Conservation (phyloP, 2,329 filamentous ascomycete species). For the Madurella mycetomatis region DNA sequence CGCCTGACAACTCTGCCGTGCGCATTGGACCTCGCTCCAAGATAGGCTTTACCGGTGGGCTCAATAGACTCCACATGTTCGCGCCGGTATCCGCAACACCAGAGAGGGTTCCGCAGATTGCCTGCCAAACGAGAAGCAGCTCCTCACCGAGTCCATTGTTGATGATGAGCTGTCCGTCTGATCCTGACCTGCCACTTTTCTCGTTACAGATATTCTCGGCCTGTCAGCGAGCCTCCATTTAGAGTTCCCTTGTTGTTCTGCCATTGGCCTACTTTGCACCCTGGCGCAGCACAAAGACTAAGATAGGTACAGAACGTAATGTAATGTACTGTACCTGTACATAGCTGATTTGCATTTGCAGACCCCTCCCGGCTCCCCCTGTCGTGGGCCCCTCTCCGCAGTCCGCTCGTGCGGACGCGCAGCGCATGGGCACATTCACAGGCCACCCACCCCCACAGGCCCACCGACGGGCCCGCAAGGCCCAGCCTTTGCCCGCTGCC, state of each 20-base stretch:
- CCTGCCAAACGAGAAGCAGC: not conserved
- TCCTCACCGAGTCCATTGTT: not conserved
- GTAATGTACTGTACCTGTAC: no score
- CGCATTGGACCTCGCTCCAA: no score
- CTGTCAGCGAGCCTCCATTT: no score
- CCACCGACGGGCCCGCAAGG: constrained; percentile 7
- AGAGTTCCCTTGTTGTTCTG: no score
- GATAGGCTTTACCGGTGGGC: not conserved
- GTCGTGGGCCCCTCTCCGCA: not conserved
- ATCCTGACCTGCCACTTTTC: no score
- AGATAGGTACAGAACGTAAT: no score
- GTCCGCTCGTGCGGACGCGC: not conserved
- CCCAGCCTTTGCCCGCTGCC: not conserved
- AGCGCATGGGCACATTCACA: not conserved
- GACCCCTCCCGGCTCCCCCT: not conserved
- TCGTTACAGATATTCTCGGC: no score
- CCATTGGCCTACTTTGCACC: no score
- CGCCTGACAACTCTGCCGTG: no score
- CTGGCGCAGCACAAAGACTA: not conserved
- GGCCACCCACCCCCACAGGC: constrained; percentile 4
- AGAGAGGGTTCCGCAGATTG: no score
- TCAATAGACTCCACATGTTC: not conserved
- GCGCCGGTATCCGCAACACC: not conserved
- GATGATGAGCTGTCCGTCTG: no score
- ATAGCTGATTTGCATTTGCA: not conserved